Conservation (phyloP, 108 stramenopile genomes). For the Pseudonitzschia multistriata region DNA sequence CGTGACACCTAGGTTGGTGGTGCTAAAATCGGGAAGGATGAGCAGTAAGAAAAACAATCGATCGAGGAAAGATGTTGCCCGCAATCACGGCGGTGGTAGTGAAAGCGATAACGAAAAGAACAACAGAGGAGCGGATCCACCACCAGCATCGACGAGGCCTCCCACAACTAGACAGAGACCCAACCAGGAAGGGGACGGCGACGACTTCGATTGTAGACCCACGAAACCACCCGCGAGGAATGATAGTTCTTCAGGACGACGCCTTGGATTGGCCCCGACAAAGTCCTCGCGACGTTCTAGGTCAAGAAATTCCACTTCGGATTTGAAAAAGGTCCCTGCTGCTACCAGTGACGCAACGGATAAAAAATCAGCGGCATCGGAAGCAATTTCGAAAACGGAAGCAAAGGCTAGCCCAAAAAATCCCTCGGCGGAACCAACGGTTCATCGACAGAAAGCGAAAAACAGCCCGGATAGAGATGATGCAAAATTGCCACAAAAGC, state of each 20-base stretch:
- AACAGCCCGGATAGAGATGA: no score
- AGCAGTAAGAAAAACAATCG: no score
- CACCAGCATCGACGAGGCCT: not conserved
- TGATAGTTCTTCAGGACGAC: not conserved
- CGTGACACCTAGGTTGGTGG: no score
- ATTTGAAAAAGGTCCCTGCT: not conserved
- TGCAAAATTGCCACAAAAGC: no score
- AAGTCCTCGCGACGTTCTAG: not conserved
- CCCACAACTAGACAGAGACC: not conserved
- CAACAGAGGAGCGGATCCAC: no score
- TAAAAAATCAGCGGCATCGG: not conserved
- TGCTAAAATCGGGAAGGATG: no score
- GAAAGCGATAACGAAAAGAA: no score
- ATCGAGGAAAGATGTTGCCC: no score
- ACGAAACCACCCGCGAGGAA: not conserved
- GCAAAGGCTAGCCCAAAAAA: not conserved
- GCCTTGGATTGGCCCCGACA: not conserved
- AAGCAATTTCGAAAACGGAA: not conserved
- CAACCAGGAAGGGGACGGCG: not conserved
- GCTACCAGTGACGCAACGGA: not conserved
- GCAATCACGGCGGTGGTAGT: no score
- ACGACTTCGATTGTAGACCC: slow-evolving; percentile 5
- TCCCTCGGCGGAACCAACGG: not conserved
- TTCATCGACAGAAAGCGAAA: no score
- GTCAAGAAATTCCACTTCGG: not conserved